Conservation (phyloP, 169 alveolate genomes). For the Sarcocystis neurona region DNA sequence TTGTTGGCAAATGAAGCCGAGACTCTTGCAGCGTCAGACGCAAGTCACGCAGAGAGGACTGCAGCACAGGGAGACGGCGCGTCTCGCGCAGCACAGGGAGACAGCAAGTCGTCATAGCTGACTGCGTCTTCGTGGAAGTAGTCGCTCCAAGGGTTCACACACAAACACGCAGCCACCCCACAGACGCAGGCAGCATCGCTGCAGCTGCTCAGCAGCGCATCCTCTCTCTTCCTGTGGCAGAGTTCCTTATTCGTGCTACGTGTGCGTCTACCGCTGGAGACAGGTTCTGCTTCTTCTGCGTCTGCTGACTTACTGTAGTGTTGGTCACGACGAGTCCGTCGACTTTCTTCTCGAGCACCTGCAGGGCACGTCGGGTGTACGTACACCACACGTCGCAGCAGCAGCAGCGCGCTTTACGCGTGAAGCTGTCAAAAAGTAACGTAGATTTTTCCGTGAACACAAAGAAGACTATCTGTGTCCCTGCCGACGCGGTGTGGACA, state of each 20-base stretch:
- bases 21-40: too few relatives aligned
- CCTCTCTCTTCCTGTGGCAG: too few relatives aligned
- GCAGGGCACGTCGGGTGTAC: background rate
- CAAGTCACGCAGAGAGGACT: too few relatives aligned
- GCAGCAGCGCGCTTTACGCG: background rate
- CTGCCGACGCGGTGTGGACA: too few relatives aligned
- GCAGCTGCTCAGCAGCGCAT: too few relatives aligned
- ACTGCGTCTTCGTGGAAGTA: background rate
- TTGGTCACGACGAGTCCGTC: constrained; percentile 85
- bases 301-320: constrained; percentile 76
- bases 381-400: background rate
- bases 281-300: background rate
- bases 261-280: background rate
- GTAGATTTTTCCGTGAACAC: too few relatives aligned
- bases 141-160: background rate
- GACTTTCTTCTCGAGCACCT: constrained; percentile 75
- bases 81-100: background rate
- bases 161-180: background rate
- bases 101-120: background rate
- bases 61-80: too few relatives aligned
- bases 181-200: too few relatives aligned
- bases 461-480: too few relatives aligned
- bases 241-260: constrained; percentile 28
- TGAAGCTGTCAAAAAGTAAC: background rate
- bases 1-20: too few relatives aligned